Percentiles rank a stretch among this genome's conserved stretches.
Evolutionary conservation across 2,329 filamentous ascomycete species (phyloP).

Genomic region (Botrytis tulipae): DNA sequence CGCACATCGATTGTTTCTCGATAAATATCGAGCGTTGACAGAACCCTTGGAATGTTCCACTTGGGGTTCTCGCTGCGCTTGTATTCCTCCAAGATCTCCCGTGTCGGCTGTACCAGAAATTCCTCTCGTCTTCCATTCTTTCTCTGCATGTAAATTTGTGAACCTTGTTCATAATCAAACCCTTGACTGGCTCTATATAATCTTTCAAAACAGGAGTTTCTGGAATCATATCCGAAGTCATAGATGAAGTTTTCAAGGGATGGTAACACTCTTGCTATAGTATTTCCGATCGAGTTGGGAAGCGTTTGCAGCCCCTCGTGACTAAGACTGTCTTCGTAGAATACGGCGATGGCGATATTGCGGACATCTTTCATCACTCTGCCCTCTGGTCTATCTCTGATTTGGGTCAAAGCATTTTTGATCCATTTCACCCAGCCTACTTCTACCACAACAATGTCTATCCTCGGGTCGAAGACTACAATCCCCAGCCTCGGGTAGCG

Average conservation of each 20-base stretch:
- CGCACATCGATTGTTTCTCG: background rate
- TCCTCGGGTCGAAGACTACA: constrained; percentile 1
- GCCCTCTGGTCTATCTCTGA: background rate
- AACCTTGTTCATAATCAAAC: background rate
- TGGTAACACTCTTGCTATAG: background rate
- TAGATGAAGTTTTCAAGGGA: constrained; percentile 1
- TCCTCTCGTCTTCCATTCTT: background rate
- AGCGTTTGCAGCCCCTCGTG: background rate
- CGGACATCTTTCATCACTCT: constrained; percentile 2
- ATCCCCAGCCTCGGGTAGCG: background rate
- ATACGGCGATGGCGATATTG: background rate
- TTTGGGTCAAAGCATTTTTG: background rate
- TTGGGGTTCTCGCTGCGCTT: background rate
- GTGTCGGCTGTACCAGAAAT: background rate
- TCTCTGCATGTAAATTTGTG: background rate
- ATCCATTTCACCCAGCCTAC: background rate
- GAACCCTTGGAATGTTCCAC: background rate
- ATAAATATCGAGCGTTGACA: background rate
- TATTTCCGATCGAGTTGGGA: background rate
- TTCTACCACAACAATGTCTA: background rate
- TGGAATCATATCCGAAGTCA: background rate
- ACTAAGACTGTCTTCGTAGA: background rate
- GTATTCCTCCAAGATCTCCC: background rate
- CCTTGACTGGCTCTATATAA: background rate
- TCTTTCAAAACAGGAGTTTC: background rate